Evolutionary conservation across 257 asterid species (phyloP).

Genomic region (Gentiana dahurica): DNA sequence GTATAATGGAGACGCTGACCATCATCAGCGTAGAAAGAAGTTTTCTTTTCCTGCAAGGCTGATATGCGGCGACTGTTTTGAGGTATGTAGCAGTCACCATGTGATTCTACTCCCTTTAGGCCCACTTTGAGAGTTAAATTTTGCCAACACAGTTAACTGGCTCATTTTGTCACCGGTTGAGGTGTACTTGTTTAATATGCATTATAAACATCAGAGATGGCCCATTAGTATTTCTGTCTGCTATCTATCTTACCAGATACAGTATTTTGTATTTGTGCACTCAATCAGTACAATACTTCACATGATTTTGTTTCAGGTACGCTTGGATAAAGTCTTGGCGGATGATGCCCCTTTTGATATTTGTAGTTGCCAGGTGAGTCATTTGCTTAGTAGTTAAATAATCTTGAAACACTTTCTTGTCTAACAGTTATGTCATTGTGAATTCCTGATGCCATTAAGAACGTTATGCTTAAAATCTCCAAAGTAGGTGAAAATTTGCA

Average conservation of each 20-base stretch:
- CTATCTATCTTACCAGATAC: not conserved
- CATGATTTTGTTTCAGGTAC: constrained; percentile 37
- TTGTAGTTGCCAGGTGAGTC: constrained; percentile 90
- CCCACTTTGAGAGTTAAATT: not conserved
- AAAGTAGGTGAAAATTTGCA: no score
- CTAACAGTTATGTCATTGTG: no score
- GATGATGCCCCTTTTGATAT: constrained; percentile 94
- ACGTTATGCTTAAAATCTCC: no score
- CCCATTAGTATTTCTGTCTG: no score
- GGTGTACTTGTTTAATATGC: no score
- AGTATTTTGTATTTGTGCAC: not conserved
- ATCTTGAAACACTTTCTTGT: not conserved
- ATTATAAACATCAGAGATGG: no score
- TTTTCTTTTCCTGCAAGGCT: constrained; percentile 97
- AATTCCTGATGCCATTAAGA: no score
- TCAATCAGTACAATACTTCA: no score
- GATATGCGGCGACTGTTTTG: constrained; percentile 91
- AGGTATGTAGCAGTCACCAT: constrained; percentile 29
- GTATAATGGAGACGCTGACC: constrained; percentile 98
- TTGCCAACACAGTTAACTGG: not conserved
- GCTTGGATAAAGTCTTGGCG: constrained; percentile 63
- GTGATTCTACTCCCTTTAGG: not conserved
- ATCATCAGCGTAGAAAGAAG: constrained; percentile 83
- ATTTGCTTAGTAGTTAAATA: constrained; percentile 6
- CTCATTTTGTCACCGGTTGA: not conserved